Percentiles rank a stretch among this genome's conserved stretches.
Evolutionary conservation across 306 rosid genomes (phyloP).

Genomic region (peach (Prunus persica)): DNA sequence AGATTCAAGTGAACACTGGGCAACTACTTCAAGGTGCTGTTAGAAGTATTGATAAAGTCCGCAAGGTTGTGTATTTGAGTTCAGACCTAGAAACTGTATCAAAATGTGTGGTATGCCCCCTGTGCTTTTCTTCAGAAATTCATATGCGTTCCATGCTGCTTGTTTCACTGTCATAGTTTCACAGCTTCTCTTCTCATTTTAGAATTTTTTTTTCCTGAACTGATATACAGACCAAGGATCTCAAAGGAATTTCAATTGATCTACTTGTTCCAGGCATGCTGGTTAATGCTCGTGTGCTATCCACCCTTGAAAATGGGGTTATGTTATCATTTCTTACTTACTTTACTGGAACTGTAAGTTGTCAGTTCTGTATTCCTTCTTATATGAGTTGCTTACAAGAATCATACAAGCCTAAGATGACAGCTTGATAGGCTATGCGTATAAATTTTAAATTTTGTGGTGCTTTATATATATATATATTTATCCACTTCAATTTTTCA

Average conservation of each 20-base stretch:
- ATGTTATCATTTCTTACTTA: slow-evolving; percentile 88
- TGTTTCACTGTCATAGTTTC: not conserved
- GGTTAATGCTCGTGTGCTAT: slow-evolving; percentile 77
- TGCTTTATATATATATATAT: not conserved
- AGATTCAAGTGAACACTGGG: slow-evolving; percentile 49
- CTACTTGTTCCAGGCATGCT: slow-evolving; percentile 92
- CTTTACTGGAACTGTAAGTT: slow-evolving; percentile 93
- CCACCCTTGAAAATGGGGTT: slow-evolving; percentile 88
- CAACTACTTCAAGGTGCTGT: slow-evolving; percentile 79
- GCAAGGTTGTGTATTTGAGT: slow-evolving; percentile 72
- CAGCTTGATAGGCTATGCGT: not conserved
- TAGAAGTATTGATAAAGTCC: slow-evolving; percentile 67
- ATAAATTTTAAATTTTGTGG: not conserved
- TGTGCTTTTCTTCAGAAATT: not conserved
- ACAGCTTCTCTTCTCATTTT: slow-evolving; percentile 19
- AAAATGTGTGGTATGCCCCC: slow-evolving; percentile 65
- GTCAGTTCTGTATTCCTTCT: slow-evolving; percentile 42
- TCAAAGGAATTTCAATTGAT: slow-evolving; percentile 84
- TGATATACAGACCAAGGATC: slow-evolving; percentile 73
- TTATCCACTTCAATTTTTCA: slow-evolving; percentile 29
- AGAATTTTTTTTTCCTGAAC: slow-evolving; percentile 11
- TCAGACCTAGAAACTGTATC: slow-evolving; percentile 65
- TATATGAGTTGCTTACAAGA: slow-evolving; percentile 2
- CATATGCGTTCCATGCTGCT: not conserved
- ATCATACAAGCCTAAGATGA: slow-evolving; percentile 20